Evolutionary conservation across 139 green algal species (phyloP), one percentile per base, ranked within the genome.

Genomic region (Tetradesmus obliquus): DNA sequence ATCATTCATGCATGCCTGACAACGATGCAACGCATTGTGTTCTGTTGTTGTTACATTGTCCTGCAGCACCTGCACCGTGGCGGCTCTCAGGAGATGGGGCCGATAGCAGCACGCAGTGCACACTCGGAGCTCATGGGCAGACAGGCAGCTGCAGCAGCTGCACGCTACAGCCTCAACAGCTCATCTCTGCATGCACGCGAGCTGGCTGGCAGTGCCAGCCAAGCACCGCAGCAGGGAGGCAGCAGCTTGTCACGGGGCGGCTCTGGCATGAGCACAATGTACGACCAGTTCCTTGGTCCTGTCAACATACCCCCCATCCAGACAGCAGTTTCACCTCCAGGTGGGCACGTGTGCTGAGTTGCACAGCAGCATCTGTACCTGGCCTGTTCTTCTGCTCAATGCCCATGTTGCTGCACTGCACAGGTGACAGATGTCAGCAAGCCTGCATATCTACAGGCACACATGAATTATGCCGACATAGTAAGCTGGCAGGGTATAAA

Each of bases 271-370:
- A 24, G 66, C 66, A 76, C n/a, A 19, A 17, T 76, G 66, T 85
- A 58, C 24, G 86, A 90, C 58, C 71, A 51, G 53, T 17, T 84
- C 9, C 54, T 79, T 15, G 55, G 76, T 10, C 69, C 19, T 55
- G 51, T 62, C 17, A 55, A 45, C 17, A 81, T 90, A 12, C 66
- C 86, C 19, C 86, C 71, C 5, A 90, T 90, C 22, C 86, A 90
- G 9, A 90, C 71, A 51, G 55, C 51, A 1, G 71, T 22, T 17
- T 60, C 62, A 22, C 53, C 85, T 5, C 53, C 86, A 74, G 86
- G 86, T 90, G 71, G 5, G 71, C 55, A 17, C 55, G 20, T 55
- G n/a, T 51, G 76, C n/a, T 82, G n/a, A 53, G n/a, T 82, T 2
- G 3, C 54, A 6, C 76, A 9, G 24, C 76, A 82, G 24, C 19